Base-by-base conservation (phyloP, 768 basidiomycete species). In the Crepidotus variabilis region DNA sequence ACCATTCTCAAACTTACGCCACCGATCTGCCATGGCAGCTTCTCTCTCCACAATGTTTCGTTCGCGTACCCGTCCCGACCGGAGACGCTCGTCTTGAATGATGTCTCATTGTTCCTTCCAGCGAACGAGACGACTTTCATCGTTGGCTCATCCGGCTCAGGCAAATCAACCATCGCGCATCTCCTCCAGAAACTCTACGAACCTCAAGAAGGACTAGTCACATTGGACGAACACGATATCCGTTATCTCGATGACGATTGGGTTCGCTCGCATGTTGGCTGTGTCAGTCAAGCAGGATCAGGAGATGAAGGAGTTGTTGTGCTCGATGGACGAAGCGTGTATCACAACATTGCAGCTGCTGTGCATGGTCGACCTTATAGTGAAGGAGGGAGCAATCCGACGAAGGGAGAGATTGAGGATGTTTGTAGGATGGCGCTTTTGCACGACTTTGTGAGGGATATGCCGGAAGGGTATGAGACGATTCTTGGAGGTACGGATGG, bases 401-500 rank as follows among this genome's bases (percentile, higher is more conserved):
- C 39, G 11, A 43, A 20, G 18, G 18, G 39, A 16, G 39, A 43
- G 11, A 91, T 98, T 2, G 79, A 87, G 45, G 81, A 84, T 16
- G 95, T 93, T 0, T 95, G 94, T 65, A 76, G 81, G n/a, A 84
- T 83, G 8, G 93, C 93, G 0, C 77, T 96, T 67, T 78, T 98
- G 61, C 90, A 96, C 62, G 91, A 92, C 50, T 99, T 95, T 70
- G 78, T 97, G 6, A 71, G 74, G 16, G 89, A 87, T 54, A 72
- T 98, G n/a, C 93, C 92, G 0, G 79, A 87, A 2, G 93, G 94
- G 0, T 98, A 98, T 62, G 90, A 95, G 47, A 96, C 94, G 0
- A 70, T 78, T 32, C 72, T 98, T 2, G 91, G 39, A 5, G 39
- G 39, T 3, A 20, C 90, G 20, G 83, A 80, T 24, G 57, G 51